Evolutionary conservation across 2,329 filamentous ascomycete genomes (phyloP).

Genomic region (Trichoderma sp.): DNA sequence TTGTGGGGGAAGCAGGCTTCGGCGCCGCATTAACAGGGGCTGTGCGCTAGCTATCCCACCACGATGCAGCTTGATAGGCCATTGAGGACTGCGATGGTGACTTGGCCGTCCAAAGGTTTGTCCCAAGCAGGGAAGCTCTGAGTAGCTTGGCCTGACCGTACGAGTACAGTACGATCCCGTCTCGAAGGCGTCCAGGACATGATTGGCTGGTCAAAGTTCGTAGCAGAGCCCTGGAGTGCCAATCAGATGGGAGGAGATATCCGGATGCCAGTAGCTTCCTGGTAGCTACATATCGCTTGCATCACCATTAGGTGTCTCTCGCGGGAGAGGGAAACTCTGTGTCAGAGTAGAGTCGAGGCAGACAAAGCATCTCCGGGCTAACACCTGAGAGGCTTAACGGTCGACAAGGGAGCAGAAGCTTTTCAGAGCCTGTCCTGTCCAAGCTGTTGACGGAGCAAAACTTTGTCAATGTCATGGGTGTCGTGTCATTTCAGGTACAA

Average conservation of each 20-base stretch:
- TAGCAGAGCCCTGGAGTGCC: not conserved
- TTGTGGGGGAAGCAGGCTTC: conserved; percentile 12
- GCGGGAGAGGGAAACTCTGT: not conserved
- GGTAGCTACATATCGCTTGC: not conserved
- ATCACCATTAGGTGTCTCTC: not conserved
- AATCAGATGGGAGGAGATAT: not conserved
- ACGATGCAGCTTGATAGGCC: conserved; percentile 21
- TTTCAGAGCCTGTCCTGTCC: not conserved
- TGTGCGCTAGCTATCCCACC: conserved; percentile 8
- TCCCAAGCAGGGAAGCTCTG: not conserved
- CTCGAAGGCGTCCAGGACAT: not conserved
- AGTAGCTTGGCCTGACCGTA: not conserved
- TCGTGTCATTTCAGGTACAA: not conserved
- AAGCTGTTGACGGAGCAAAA: not conserved
- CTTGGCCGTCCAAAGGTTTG: conserved; percentile 3
- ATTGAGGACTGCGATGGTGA: conserved; percentile 8
- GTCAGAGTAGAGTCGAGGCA: not conserved
- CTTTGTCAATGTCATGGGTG: not conserved
- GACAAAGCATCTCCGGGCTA: not conserved
- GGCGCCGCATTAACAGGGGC: conserved; percentile 6
- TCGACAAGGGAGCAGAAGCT: not conserved
- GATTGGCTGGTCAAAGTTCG: conserved; percentile 13
- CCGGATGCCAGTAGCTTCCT: not conserved
- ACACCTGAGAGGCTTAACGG: not conserved
- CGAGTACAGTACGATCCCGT: not conserved